Evolutionary conservation across 1,284 basidiomycete genomes (phyloP).

Genomic region (Leccinum fallax): DNA sequence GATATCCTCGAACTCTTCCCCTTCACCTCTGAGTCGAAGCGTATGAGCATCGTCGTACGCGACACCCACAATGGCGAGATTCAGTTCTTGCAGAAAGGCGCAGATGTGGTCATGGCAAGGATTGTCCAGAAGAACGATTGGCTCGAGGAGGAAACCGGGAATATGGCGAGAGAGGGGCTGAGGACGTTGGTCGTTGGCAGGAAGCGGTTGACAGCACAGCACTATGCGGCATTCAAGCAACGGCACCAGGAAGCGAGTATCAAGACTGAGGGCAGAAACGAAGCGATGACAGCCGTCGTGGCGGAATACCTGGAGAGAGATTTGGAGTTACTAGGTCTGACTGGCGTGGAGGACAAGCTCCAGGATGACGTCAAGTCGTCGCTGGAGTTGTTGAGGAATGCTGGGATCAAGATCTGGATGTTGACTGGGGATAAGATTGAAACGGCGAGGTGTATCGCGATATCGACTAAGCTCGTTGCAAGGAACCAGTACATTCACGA

Average conservation of each 20-base stretch:
- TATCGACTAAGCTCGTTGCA: constrained; percentile 95
- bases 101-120: constrained; percentile 94
- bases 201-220: constrained; percentile 71
- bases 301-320: constrained; percentile 83
- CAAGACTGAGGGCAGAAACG: constrained; percentile 76
- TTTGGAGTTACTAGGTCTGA: constrained; percentile 90
- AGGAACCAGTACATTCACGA: constrained; percentile 98
- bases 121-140: constrained; percentile 98
- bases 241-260: constrained; percentile 82
- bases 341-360: constrained; percentile 98
- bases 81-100: constrained; percentile 94
- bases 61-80: constrained; percentile 78
- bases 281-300: constrained; percentile 79
- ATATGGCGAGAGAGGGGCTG: constrained; percentile 97
- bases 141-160: constrained; percentile 98
- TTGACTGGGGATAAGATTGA: constrained; percentile 99
- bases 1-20: constrained; percentile 96
- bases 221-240: constrained; percentile 76
- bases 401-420: constrained; percentile 99
- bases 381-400: constrained; percentile 91
- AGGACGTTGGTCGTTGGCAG: constrained; percentile 92
- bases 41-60: constrained; percentile 97
- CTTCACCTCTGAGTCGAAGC: constrained; percentile 97
- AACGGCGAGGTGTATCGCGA: constrained; percentile 97
- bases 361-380: constrained; percentile 97